A percentile compares a stretch with the other conserved stretches of the same genome.
Conservation (phyloP, 2,329 filamentous ascomycete genomes). For the Fusarium falciforme region DNA sequence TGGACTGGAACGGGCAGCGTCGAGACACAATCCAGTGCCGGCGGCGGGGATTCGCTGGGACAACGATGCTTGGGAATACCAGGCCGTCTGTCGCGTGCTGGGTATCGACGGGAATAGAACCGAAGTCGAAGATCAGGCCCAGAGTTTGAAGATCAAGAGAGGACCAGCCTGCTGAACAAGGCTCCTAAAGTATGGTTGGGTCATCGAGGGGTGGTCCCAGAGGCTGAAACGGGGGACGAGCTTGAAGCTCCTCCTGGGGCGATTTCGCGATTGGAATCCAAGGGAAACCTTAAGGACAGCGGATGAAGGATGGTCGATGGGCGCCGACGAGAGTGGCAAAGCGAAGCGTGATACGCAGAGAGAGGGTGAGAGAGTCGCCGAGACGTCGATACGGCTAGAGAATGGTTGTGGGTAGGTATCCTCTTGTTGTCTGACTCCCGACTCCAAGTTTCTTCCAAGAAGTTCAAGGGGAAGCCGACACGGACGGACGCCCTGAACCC, state of each 20-base stretch:
- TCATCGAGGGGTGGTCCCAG: slow-evolving; percentile 39
- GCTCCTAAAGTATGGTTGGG: slow-evolving; percentile 23
- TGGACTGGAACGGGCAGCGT: slow-evolving; percentile 45
- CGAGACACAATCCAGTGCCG: slow-evolving; percentile 43
- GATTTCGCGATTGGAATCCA: slow-evolving; percentile 35
- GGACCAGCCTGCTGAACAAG: slow-evolving; percentile 29
- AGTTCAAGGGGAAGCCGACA: slow-evolving; percentile 39
- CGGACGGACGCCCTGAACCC: slow-evolving; percentile 29
- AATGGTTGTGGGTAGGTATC: slow-evolving; percentile 31
- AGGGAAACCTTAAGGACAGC: slow-evolving; percentile 30
- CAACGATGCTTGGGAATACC: slow-evolving; percentile 28
- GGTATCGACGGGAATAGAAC: slow-evolving; percentile 16
- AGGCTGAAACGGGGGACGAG: slow-evolving; percentile 34
- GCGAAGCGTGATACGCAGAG: slow-evolving; percentile 10
- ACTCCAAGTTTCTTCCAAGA: slow-evolving; percentile 20
- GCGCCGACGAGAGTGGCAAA: slow-evolving; percentile 7
- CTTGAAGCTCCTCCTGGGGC: slow-evolving; percentile 25
- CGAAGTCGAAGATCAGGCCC: slow-evolving; percentile 4
- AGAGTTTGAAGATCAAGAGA: slow-evolving; percentile 16
- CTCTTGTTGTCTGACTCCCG: slow-evolving; percentile 35
- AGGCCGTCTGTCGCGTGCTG: slow-evolving; percentile 29
- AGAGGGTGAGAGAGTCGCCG: slow-evolving; percentile 26
- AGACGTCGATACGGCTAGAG: slow-evolving; percentile 6
- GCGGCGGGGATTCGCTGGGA: slow-evolving; percentile 34
- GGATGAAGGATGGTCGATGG: slow-evolving; percentile 2